A percentile compares a stretch with the other conserved stretches of the same genome.
Evolutionary conservation across 306 rosid genomes (phyloP).

Genomic region (Rosa persica): DNA sequence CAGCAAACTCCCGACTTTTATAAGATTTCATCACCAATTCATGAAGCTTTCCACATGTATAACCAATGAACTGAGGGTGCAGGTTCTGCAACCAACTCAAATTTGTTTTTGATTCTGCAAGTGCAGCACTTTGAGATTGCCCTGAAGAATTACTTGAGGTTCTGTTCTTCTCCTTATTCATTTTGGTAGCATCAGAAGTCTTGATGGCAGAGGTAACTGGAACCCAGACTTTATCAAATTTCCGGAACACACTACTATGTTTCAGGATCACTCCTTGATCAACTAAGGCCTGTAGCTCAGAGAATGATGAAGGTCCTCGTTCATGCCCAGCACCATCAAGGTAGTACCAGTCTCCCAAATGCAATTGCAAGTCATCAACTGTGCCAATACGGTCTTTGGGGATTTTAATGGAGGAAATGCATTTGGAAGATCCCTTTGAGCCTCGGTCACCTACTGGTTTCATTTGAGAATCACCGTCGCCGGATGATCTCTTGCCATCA

Average conservation of each 20-base stretch:
- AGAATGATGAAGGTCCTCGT: constrained; percentile 82
- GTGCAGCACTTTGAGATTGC: constrained; percentile 30
- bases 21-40: constrained; percentile 93
- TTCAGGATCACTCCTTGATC: constrained; percentile 71
- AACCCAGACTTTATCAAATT: constrained; percentile 88
- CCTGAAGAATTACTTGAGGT: constrained; percentile 42
- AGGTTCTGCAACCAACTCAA: constrained; percentile 44
- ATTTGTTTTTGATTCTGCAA: constrained; percentile 26
- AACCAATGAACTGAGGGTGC: constrained; percentile 91
- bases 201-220: constrained; percentile 70
- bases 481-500: constrained; percentile 80
- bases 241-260: constrained; percentile 79
- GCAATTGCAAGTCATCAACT: constrained; percentile 67
- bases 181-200: constrained; percentile 44
- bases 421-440: constrained; percentile 43
- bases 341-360: constrained; percentile 93
- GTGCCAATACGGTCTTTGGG: constrained; percentile 75
- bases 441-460: constrained; percentile 47
- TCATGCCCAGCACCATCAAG: constrained; percentile 98
- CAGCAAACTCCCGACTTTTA: constrained; percentile 94
- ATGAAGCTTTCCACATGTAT: constrained; percentile 84
- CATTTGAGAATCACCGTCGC: constrained; percentile 63
- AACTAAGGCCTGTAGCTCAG: constrained; percentile 76
- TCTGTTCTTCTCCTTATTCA: constrained; percentile 40
- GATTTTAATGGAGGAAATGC: constrained; percentile 36